A percentile compares a stretch with the other conserved stretches of the same genome.
phyloP scores from a whole-genome alignment of 768 basidiomycete genomes.

The Mycena chlorophos region DNA sequence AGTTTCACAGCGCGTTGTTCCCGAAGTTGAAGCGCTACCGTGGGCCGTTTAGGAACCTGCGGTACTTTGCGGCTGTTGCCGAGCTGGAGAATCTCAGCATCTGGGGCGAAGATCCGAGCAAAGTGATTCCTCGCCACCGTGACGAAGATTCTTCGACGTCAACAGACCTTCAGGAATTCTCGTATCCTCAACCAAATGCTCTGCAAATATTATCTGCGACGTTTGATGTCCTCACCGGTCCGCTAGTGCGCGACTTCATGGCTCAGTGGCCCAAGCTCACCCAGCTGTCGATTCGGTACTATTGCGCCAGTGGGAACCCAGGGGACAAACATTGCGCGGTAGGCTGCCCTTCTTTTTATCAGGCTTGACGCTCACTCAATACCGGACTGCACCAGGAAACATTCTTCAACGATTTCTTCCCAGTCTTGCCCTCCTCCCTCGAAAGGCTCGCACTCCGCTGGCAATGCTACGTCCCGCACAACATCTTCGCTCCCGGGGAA shows the following conservation, averaged over 20 bases:
- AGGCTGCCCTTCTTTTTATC: not conserved
- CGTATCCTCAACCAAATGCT: not conserved
- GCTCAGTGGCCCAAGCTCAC: not conserved
- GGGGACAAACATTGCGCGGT: not conserved
- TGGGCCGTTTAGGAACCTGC: not conserved
- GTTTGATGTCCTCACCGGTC: not conserved
- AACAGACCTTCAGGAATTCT: not conserved
- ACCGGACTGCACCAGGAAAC: not conserved
- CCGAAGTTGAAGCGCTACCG: not conserved
- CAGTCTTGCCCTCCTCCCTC: not conserved
- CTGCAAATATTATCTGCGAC: not conserved
- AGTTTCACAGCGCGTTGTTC: not conserved
- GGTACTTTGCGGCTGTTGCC: not conserved
- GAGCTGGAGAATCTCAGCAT: not conserved
- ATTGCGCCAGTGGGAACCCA: not conserved
- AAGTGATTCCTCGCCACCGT: not conserved
- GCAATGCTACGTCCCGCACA: not conserved
- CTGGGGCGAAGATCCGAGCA: not conserved
- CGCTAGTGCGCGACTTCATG: not conserved
- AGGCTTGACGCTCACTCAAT: not conserved
- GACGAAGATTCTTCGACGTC: too few species aligned
- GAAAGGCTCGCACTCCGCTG: not conserved
- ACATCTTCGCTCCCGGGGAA: not conserved
- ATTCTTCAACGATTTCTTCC: not conserved
- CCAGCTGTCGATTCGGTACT: not conserved